Conservation (phyloP, 2,329 filamentous ascomycete genomes). For the Alternaria postmessia region DNA sequence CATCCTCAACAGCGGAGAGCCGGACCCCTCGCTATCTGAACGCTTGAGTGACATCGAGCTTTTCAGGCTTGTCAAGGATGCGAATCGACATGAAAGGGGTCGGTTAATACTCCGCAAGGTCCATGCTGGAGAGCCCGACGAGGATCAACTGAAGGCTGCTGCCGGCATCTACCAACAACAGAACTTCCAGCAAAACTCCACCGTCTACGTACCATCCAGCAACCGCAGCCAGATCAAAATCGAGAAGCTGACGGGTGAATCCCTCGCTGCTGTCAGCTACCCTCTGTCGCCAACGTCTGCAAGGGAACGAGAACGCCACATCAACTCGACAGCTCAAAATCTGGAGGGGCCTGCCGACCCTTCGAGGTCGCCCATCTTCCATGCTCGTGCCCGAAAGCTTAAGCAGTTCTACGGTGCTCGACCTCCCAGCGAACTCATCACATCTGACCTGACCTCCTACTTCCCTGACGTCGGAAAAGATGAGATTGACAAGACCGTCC, state of each 20-base stretch:
- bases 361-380: constrained; percentile 48
- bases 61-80: constrained; percentile 88
- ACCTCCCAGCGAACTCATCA: constrained; percentile 96
- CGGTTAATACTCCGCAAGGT: constrained; percentile 90
- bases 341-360: constrained; percentile 52
- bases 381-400: constrained; percentile 61
- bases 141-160: constrained; percentile 84
- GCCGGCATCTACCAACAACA: constrained; percentile 91
- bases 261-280: constrained; percentile 83
- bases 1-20: constrained; percentile 84
- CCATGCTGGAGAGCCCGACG: constrained; percentile 88
- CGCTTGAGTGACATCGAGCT: constrained; percentile 86
- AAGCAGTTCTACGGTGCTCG: constrained; percentile 89
- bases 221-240: constrained; percentile 86
- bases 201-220: constrained; percentile 66
- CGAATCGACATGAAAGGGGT: constrained; percentile 84
- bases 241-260: constrained; percentile 87
- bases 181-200: constrained; percentile 73
- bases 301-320: constrained; percentile 71
- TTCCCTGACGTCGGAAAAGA: constrained; percentile 95
- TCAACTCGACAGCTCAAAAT: constrained; percentile 61
- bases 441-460: constrained; percentile 93
- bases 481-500: constrained; percentile 94
- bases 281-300: constrained; percentile 82
- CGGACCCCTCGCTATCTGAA: constrained; percentile 81